Percentiles rank a stretch among this genome's conserved stretches.
These are phyloP conservation scores for Microsporum ferrugineum DNA, from an alignment of 2,329 filamentous ascomycete species.

Conservation along the genomic window DNA sequence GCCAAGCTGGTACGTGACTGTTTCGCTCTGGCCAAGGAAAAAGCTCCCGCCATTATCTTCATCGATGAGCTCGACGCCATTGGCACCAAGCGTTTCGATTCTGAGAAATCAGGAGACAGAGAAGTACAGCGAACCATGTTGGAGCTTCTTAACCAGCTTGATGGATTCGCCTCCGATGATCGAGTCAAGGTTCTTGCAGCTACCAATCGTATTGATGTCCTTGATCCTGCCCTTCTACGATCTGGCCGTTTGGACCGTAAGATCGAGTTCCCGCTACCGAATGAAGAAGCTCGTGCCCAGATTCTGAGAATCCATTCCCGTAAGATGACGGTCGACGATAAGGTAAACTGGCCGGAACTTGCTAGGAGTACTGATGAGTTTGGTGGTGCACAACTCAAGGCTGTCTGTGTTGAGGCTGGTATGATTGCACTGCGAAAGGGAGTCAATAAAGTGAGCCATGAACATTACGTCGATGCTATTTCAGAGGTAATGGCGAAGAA, in stretches of 20 bases:
- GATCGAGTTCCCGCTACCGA: constrained; percentile 96
- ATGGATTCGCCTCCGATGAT: constrained; percentile 94
- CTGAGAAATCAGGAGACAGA: constrained; percentile 92
- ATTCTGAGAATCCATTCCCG: constrained; percentile 95
- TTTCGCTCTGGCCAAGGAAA: constrained; percentile 95
- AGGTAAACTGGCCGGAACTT: constrained; percentile 90
- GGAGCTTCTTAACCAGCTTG: constrained; percentile 94
- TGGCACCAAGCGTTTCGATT: constrained; percentile 98
- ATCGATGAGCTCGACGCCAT: constrained; percentile 97
- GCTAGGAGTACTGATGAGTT: constrained; percentile 97
- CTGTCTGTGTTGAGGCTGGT: constrained; percentile 94
- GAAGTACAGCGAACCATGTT: constrained; percentile 99
- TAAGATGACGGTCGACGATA: constrained; percentile 93
- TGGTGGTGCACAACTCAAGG: constrained; percentile 93
- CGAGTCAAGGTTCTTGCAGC: constrained; percentile 92
- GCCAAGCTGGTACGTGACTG: constrained; percentile 96
- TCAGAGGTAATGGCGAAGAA: constrained; percentile 81
- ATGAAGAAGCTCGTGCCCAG: constrained; percentile 93
- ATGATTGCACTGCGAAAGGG: constrained; percentile 96
- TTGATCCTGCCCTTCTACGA: constrained; percentile 81
- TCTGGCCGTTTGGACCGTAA: constrained; percentile 90
- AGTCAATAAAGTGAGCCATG: constrained; percentile 92
- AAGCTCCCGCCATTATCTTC: constrained; percentile 98
- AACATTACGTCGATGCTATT: constrained; percentile 98
- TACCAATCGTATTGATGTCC: constrained; percentile 86